Evolutionary conservation across 2,329 filamentous ascomycete genomes (phyloP).

Genomic region (Calonectria pauciramosa): DNA sequence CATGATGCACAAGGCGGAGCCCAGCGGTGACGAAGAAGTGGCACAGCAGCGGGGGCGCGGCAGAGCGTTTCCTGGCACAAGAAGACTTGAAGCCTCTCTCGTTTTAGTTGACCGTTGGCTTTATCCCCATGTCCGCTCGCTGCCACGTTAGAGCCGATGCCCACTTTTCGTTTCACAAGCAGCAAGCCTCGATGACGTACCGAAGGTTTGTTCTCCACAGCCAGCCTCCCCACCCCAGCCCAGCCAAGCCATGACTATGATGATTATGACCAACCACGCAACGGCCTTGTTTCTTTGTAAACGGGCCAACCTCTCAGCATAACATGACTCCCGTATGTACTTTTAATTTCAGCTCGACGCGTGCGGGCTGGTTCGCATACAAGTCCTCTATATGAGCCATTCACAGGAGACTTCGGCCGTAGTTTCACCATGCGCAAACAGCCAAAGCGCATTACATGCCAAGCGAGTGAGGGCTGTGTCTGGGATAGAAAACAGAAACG

Average conservation of each 20-base stretch:
- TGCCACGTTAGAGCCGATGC: background rate
- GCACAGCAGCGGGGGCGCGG: background rate
- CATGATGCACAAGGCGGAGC: slow-evolving; percentile 2
- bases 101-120: background rate
- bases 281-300: background rate
- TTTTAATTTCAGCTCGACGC: background rate
- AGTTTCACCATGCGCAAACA: background rate
- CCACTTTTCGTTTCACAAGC: slow-evolving; percentile 7
- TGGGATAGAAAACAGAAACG: background rate
- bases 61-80: background rate
- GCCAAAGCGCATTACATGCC: background rate
- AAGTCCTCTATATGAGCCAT: background rate
- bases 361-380: background rate
- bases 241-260: background rate
- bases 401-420: background rate
- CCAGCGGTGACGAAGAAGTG: background rate
- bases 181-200: slow-evolving; percentile 10
- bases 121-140: background rate
- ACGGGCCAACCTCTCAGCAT: background rate
- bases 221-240: background rate
- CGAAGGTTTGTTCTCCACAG: background rate
- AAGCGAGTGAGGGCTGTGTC: background rate
- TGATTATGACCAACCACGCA: background rate
- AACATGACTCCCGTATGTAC: no score
- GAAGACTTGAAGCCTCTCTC: background rate